Evolutionary conservation across 2,329 filamentous ascomycete species (phyloP).

Genomic region (Aureobasidium musti): DNA sequence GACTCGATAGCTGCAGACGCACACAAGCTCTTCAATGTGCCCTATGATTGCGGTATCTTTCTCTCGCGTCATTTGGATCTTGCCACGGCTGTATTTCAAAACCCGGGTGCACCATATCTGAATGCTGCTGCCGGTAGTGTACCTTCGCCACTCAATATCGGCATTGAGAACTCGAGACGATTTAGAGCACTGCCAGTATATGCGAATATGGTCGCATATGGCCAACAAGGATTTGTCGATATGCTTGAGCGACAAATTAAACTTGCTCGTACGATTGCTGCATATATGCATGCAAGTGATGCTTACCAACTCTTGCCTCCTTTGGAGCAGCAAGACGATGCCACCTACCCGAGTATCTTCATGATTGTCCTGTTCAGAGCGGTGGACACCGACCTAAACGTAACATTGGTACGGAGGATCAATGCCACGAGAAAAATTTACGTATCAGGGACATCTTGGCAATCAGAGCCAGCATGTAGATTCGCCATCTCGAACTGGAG

Average conservation of each 20-base stretch:
- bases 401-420: constrained; percentile 67
- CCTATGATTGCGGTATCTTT: constrained; percentile 92
- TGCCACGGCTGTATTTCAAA: constrained; percentile 69
- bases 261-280: constrained; percentile 68
- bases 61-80: constrained; percentile 65
- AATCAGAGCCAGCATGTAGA: constrained; percentile 71
- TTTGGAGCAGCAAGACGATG: constrained; percentile 38
- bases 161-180: constrained; percentile 86
- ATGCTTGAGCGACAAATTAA: constrained; percentile 73
- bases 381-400: constrained; percentile 64
- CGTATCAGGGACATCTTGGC: constrained; percentile 79
- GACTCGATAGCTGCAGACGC: constrained; percentile 86
- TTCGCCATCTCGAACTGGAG: constrained; percentile 84
- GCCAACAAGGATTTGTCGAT: constrained; percentile 64
- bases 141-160: constrained; percentile 81
- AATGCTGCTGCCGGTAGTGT: constrained; percentile 53
- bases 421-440: constrained; percentile 76
- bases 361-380: constrained; percentile 79
- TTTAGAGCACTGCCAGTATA: constrained; percentile 92
- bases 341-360: constrained; percentile 55
- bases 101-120: constrained; percentile 84
- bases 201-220: constrained; percentile 73
- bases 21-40: constrained; percentile 93
- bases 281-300: constrained; percentile 61
- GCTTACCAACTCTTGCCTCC: constrained; percentile 67